Conservation (phyloP, 2,329 filamentous ascomycete genomes). For the Thielaviopsis euricoi region DNA sequence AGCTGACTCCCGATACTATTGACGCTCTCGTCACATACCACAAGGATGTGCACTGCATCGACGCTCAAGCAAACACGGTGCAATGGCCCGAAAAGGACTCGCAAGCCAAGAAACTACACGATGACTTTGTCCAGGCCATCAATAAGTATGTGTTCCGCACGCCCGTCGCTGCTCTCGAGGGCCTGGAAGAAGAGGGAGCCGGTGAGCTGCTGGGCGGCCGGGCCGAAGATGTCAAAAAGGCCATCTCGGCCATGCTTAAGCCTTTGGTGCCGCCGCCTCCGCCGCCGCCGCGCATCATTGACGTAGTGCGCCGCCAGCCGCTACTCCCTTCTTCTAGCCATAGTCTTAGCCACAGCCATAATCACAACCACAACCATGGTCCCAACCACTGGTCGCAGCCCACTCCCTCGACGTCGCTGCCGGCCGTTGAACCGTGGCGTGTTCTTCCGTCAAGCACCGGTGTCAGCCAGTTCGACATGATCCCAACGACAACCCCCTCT, state of each 20-base stretch:
- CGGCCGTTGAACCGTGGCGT: slow-evolving; percentile 74
- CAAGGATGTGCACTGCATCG: slow-evolving; percentile 84
- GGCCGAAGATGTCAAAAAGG: slow-evolving; percentile 83
- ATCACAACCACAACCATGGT: neutral
- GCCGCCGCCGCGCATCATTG: slow-evolving; percentile 27
- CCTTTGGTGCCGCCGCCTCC: slow-evolving; percentile 75
- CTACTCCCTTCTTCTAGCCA: slow-evolving; percentile 41
- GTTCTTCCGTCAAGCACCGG: slow-evolving; percentile 79
- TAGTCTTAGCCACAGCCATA: neutral
- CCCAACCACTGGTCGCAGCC: slow-evolving; percentile 29
- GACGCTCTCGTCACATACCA: slow-evolving; percentile 88
- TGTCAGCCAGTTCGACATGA: slow-evolving; percentile 37
- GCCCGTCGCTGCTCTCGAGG: slow-evolving; percentile 75
- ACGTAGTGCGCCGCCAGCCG: slow-evolving; percentile 75
- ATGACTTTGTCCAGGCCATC: slow-evolving; percentile 88
- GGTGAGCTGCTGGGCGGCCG: slow-evolving; percentile 84
- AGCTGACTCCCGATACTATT: slow-evolving; percentile 89
- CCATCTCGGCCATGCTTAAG: slow-evolving; percentile 71
- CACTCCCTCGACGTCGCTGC: slow-evolving; percentile 45
- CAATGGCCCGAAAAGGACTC: slow-evolving; percentile 94
- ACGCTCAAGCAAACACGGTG: slow-evolving; percentile 77
- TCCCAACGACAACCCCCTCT: neutral
- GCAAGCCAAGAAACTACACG: slow-evolving; percentile 92
- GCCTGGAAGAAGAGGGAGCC: slow-evolving; percentile 87
- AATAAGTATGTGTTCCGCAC: slow-evolving; percentile 96